phyloP scores from a whole-genome alignment of 139 green algal species.

The Chlorella sp. region DNA sequence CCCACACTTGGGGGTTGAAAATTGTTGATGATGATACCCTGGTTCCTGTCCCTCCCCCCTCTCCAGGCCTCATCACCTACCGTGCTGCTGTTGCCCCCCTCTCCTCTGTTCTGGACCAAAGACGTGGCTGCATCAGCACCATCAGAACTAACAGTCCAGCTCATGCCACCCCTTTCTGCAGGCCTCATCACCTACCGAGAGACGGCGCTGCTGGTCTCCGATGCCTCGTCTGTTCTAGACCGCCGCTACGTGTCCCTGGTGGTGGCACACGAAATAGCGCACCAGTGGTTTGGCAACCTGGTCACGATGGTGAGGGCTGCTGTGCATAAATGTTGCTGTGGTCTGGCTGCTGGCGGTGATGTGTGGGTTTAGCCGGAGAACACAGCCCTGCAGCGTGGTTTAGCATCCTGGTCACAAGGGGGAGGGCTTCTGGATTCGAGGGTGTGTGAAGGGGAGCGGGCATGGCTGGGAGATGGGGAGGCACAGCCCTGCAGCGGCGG shows the following conservation, averaged over 20 bases:
- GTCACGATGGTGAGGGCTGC: slow-evolving; percentile 75
- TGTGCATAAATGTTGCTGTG: too few relatives aligned
- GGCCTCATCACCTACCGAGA: slow-evolving; percentile 82
- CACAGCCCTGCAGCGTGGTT: slow-evolving; percentile 84
- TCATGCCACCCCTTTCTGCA: background rate
- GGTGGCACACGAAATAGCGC: slow-evolving; percentile 88
- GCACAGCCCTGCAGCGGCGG: slow-evolving; percentile 66
- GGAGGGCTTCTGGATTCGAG: background rate
- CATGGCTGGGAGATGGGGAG: too few relatives aligned
- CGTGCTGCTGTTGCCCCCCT: too few relatives aligned
- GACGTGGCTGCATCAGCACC: too few relatives aligned
- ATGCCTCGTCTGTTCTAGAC: slow-evolving; percentile 32
- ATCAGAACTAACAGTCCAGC: background rate
- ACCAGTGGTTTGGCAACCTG: slow-evolving; percentile 89
- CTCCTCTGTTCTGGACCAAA: too few relatives aligned
- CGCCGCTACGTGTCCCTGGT: slow-evolving; percentile 60
- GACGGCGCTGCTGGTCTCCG: slow-evolving; percentile 73
- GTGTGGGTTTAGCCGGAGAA: too few relatives aligned
- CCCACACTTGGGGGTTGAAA: too few relatives aligned
- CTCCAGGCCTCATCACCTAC: too few relatives aligned
- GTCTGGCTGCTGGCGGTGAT: too few relatives aligned
- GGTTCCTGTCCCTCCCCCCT: too few relatives aligned
- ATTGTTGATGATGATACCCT: too few relatives aligned
- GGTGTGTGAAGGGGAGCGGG: too few relatives aligned
- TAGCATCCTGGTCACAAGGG: slow-evolving; percentile 90